Evolutionary conservation across 2,329 filamentous ascomycete species (phyloP), one percentile per base, ranked within the genome.

Genomic region (Paracoccidioides brasiliensis): DNA sequence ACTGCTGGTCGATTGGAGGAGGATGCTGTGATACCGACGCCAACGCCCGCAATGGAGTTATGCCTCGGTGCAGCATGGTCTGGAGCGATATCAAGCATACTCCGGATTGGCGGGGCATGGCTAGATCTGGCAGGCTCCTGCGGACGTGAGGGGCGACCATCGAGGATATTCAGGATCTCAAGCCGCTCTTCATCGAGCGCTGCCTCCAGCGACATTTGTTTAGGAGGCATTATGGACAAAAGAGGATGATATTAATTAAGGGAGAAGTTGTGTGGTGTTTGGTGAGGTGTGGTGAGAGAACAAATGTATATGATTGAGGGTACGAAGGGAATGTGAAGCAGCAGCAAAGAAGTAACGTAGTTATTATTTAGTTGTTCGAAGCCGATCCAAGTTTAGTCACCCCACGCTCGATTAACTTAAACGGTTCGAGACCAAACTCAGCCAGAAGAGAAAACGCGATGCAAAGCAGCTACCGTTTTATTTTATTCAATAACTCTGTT

Each of bases 111-210:
- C 28, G 85, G 86, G 30, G 77, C 78, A 77, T 58, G 81, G 77
- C 59, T 83, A 80, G 45, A 75, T 44, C 78, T 77, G 61, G 78
- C 73, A 45, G 44, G 44, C n/a, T 49, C 30, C 58, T 70, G 59
- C 56, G 70, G 44, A 57, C 38, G 56, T 57, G 30, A 56, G 64
- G 61, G 57, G 60, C 56, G 66, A 46, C 77, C 78, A 67, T 86
- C 83, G 44, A 89, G 75, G 58, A 88, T 74, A 50, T 82, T 82
- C 61, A 89, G 75, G 42, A 90, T 83, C 71, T 88, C 85, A 59
- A 78, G 77, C 59, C 85, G 80, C 75, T 91, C 87, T 74, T 89
- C 84, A 66, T 90, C 86, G 60, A 90, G 76, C 61, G 84, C 81
- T 51, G 84, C 80, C 72, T 89, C 86, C 65, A 90, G 80, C 65